Evolutionary conservation across 2,329 filamentous ascomycete genomes (phyloP).

Genomic region (Colletotrichum costaricense): DNA sequence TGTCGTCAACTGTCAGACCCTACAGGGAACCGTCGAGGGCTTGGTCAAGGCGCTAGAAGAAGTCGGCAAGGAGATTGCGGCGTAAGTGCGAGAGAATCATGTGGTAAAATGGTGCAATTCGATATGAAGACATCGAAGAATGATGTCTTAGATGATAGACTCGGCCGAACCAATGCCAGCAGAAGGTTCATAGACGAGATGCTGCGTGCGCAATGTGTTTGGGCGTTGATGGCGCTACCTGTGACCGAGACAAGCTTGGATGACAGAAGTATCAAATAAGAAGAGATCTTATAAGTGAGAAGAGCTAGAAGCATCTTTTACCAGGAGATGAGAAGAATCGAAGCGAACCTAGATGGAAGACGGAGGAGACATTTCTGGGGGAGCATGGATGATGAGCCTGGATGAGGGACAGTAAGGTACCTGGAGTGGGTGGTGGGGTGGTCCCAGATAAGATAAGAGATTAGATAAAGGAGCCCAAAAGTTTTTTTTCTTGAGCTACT

Average conservation of each 20-base stretch:
- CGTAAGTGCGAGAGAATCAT: background rate
- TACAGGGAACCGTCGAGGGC: slow-evolving; percentile 61
- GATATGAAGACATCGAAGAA: background rate
- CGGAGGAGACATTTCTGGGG: background rate
- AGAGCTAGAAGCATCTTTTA: background rate
- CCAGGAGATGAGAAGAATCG: background rate
- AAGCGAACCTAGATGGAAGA: background rate
- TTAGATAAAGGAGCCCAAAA: slow-evolving; percentile 35
- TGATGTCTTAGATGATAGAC: background rate
- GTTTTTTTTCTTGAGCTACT: slow-evolving; percentile 11
- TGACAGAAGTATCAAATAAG: background rate
- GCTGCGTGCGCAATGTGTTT: background rate
- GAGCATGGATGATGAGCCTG: background rate
- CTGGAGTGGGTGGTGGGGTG: background rate
- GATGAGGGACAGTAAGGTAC: background rate
- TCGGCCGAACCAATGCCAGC: background rate
- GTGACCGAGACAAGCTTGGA: background rate
- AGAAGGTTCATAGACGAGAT: background rate
- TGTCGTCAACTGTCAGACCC: slow-evolving; percentile 68
- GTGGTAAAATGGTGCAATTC: background rate
- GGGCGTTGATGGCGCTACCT: background rate
- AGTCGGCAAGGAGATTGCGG: slow-evolving; percentile 48
- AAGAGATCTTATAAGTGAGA: background rate
- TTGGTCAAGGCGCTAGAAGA: slow-evolving; percentile 65
- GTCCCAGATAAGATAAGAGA: slow-evolving; percentile 38